phyloP scores from a whole-genome alignment of 768 basidiomycete species.

The Boletus rex-veris region DNA sequence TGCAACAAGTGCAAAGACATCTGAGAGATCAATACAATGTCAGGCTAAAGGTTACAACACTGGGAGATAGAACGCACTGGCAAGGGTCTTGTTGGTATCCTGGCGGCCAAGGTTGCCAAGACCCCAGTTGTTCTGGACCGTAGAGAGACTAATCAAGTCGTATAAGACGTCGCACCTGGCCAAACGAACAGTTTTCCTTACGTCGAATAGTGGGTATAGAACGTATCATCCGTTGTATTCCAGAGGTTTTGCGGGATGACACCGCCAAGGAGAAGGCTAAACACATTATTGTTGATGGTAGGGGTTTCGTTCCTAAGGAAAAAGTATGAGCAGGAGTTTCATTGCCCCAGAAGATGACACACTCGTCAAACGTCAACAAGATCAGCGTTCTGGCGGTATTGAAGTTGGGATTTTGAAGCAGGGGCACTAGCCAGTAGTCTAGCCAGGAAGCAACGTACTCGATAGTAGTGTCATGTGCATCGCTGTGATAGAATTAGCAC shows the following conservation, averaged over 20 bases:
- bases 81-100: conserved; percentile 47
- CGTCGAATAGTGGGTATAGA: conserved; percentile 60
- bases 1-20: conserved; percentile 54
- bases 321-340: neutral
- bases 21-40: conserved; percentile 21
- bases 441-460: conserved; percentile 47
- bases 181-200: conserved; percentile 7
- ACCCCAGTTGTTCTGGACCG: conserved; percentile 59
- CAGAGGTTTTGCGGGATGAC: conserved; percentile 41
- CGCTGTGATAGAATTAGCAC: conserved; percentile 34
- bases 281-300: conserved; percentile 45
- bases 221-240: conserved; percentile 48
- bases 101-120: conserved; percentile 57
- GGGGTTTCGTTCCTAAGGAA: conserved; percentile 26
- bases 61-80: conserved; percentile 8
- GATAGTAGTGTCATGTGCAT: conserved; percentile 58
- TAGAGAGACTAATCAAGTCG: conserved; percentile 35
- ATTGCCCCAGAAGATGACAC: conserved; percentile 19
- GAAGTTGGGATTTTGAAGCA: conserved; percentile 49
- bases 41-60: neutral
- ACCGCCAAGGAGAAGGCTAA: conserved; percentile 41
- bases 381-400: conserved; percentile 55
- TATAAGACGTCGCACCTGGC: neutral
- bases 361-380: conserved; percentile 63
- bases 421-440: conserved; percentile 47